A percentile compares a stretch with the other conserved stretches of the same genome.
Evolutionary conservation across 176 grass and related monocot genomes (phyloP).

Genomic region (Tillandsia fasciculata): DNA sequence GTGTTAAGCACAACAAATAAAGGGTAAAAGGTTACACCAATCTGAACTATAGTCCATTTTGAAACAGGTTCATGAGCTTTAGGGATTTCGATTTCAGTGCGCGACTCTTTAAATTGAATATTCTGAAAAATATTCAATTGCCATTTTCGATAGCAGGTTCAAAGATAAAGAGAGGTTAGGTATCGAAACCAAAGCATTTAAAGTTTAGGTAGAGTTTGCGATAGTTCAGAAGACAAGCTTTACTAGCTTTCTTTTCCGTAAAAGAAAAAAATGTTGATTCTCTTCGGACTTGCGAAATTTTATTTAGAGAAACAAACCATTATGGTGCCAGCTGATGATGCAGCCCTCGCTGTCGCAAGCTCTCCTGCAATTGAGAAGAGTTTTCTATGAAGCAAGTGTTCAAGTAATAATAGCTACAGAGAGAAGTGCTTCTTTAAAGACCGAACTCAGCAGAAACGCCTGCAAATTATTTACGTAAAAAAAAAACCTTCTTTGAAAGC

Average conservation of each 20-base stretch:
- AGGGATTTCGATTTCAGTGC: too few relatives aligned
- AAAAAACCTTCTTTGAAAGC: too few relatives aligned
- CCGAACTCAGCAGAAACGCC: background rate
- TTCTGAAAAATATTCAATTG: background rate
- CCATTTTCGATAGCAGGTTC: too few relatives aligned
- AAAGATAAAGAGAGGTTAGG: too few relatives aligned
- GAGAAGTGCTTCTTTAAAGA: background rate
- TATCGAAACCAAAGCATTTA: too few relatives aligned
- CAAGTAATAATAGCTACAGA: background rate
- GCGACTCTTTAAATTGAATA: background rate
- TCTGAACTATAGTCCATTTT: too few relatives aligned
- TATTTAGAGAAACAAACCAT: conserved; percentile 48
- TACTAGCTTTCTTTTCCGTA: background rate
- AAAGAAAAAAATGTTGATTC: too few relatives aligned
- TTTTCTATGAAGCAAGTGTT: conserved; percentile 8
- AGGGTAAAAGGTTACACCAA: too few relatives aligned
- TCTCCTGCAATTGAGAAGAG: conserved; percentile 53
- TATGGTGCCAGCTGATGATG: conserved; percentile 73
- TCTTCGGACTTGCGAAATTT: background rate
- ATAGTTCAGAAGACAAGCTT: background rate
- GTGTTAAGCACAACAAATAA: too few relatives aligned
- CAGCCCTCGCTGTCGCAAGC: conserved; percentile 87
- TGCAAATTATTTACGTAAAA: too few relatives aligned
- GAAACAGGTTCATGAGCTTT: too few relatives aligned
- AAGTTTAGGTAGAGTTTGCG: too few relatives aligned